phyloP scores from a whole-genome alignment of 2,329 filamentous ascomycete species.

The Sporothrix brasiliensis region DNA sequence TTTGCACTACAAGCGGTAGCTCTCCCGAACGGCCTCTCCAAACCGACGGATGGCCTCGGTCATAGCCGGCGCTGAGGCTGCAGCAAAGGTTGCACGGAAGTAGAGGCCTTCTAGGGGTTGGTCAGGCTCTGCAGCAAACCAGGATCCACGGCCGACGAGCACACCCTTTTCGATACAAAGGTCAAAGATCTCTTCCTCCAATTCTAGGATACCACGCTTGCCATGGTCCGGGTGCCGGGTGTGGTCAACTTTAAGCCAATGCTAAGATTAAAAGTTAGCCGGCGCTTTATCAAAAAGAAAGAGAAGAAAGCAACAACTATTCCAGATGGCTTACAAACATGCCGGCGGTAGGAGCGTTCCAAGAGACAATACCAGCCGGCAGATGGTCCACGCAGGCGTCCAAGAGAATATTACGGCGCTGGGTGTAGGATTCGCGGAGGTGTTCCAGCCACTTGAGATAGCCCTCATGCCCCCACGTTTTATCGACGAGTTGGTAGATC shows the following conservation, averaged over 20 bases:
- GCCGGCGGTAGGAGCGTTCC: slow-evolving; percentile 78
- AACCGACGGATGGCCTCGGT: slow-evolving; percentile 73
- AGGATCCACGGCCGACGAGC: slow-evolving; percentile 80
- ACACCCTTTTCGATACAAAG: slow-evolving; percentile 74
- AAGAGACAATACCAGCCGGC: slow-evolving; percentile 73
- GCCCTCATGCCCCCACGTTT: slow-evolving; percentile 84
- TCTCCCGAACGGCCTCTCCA: slow-evolving; percentile 69
- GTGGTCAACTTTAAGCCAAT: slow-evolving; percentile 61
- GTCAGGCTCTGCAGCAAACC: slow-evolving; percentile 80
- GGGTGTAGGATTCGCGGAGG: slow-evolving; percentile 78
- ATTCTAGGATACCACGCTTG: slow-evolving; percentile 58
- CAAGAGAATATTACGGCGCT: slow-evolving; percentile 74
- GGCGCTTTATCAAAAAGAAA: background rate
- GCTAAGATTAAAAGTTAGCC: slow-evolving; percentile 45
- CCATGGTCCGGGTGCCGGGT: slow-evolving; percentile 45
- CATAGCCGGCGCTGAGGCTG: slow-evolving; percentile 72
- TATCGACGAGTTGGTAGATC: slow-evolving; percentile 83
- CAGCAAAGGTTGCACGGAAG: slow-evolving; percentile 88
- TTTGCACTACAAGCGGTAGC: slow-evolving; percentile 46
- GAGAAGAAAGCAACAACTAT: slow-evolving; percentile 17
- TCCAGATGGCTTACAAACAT: slow-evolving; percentile 77
- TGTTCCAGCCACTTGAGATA: slow-evolving; percentile 89
- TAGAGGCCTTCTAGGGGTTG: slow-evolving; percentile 68
- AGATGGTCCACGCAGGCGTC: slow-evolving; percentile 78
- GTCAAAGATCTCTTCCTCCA: slow-evolving; percentile 88